Evolutionary conservation across 2,329 filamentous ascomycete species (phyloP), one percentile per base, ranked within the genome.

Genomic region (Chaetomiaceae sp.): DNA sequence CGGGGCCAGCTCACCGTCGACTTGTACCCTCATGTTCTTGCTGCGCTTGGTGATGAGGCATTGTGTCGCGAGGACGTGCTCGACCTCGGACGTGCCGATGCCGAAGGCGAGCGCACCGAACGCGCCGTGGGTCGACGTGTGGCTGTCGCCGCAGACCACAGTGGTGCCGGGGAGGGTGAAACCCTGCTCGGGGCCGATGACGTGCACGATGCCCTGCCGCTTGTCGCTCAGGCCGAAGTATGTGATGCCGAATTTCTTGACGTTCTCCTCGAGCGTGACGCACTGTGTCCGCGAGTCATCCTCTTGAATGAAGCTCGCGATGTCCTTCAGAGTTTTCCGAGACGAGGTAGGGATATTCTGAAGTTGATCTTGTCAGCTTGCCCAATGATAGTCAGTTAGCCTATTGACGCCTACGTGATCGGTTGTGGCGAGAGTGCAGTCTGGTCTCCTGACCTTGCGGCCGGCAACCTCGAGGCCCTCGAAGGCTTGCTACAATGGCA

Each of bases 21-120:
- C 87, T 69, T 95, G 87, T 60, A 98, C 84, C 62, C 88, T 85
- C 91, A 98, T 97, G 75, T 98, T 97, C 75, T 96, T 97, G 71
- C 88, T 95, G 63, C 89, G 79, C 72, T 88, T 88, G 53, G 90
- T 95, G 66, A 96, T 89, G 56, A 98, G 74, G 50, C 89, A 95
- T 69, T 97, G 93, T 12, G 93, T 97, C 42, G 93, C 93, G 47
- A 98, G 79, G 53, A 98, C 93, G 69, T 98, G 91, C 77, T 98
- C 93, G 57, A 97, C 93, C 72, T 98, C 93, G 65, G 88, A 95
- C 52, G 93, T 98, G 59, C 93, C 93, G 62, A 98, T 98, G 67
- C 93, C 93, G 63, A 95, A 95, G 33, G 93, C 93, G 52, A 97
- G 80, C 58, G 90, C 79, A 57, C 93, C 93, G 60, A 97, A 98